These are phyloP conservation scores for Dryadomyces quercus-mongolicae DNA, from an alignment of 2,329 filamentous ascomycete genomes.

Conservation along the genomic window DNA sequence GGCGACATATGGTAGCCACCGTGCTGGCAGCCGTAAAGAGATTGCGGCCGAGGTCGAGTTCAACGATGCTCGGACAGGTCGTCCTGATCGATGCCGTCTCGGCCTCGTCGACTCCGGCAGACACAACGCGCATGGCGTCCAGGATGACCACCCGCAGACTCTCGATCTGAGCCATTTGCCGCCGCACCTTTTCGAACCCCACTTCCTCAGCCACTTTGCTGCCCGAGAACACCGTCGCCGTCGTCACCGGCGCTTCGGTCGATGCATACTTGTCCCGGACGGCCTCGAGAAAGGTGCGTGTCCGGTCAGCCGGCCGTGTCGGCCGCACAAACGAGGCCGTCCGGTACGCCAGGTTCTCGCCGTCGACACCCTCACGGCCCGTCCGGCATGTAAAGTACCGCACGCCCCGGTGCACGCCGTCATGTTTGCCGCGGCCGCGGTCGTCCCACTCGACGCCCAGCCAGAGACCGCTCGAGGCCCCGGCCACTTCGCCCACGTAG, in stretches of 20 bases:
- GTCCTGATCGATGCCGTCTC: constrained; percentile 27
- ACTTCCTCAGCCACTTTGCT: constrained; percentile 85
- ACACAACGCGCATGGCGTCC: constrained; percentile 57
- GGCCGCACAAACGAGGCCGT: constrained; percentile 82
- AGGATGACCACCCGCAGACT: constrained; percentile 74
- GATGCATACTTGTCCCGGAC: constrained; percentile 75
- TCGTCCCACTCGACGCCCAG: constrained; percentile 98
- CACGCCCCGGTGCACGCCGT: constrained; percentile 67
- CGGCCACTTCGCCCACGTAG: constrained; percentile 65
- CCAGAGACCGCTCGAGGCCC: constrained; percentile 71
- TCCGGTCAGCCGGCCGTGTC: constrained; percentile 53
- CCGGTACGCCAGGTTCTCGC: constrained; percentile 25
- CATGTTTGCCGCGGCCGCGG: constrained; percentile 72
- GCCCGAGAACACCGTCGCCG: constrained; percentile 47
- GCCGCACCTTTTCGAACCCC: constrained; percentile 85
- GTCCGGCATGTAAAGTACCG: constrained; percentile 68
- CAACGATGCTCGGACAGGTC: constrained; percentile 54
- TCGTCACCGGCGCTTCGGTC: constrained; percentile 22
- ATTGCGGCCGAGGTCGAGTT: constrained; percentile 80
- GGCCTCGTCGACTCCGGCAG: constrained; percentile 19
- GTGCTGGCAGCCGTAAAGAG: constrained; percentile 57
- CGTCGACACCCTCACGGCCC: constrained; percentile 18
- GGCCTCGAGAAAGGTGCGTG: constrained; percentile 66
- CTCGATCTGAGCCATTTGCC: constrained; percentile 63
- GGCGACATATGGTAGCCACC: constrained; percentile 57